Conservation (phyloP, 805 yeast genomes). For the Pichia phayaonensis region DNA sequence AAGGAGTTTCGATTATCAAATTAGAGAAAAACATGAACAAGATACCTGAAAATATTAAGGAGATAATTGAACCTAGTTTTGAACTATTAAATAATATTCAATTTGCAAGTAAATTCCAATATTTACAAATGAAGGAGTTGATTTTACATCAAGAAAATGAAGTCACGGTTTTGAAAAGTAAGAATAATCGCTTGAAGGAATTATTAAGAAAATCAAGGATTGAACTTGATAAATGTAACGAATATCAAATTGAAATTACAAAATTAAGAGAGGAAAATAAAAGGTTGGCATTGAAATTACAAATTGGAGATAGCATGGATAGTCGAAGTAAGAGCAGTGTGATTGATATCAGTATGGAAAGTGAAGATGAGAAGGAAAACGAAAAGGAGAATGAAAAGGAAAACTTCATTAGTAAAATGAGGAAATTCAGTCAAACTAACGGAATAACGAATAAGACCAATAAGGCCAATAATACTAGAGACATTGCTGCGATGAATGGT, state of each 20-base stretch:
- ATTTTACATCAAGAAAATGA: neutral
- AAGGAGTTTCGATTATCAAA: conserved; percentile 1
- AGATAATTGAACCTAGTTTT: conserved; percentile 4
- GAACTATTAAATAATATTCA: conserved; percentile 2
- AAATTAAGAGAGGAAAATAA: conserved; percentile 1
- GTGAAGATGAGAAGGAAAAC: neutral
- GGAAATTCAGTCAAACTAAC: neutral
- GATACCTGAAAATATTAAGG: neutral
- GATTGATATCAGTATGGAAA: neutral
- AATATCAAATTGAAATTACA: conserved; percentile 1
- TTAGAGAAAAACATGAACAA: neutral
- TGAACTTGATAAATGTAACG: conserved; percentile 6
- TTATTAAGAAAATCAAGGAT: conserved; percentile 4
- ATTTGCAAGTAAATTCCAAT: conserved; percentile 3
- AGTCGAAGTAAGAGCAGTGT: neutral
- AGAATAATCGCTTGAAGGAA: conserved; percentile 3
- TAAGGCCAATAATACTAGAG: too few relatives aligned
- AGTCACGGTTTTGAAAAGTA: neutral
- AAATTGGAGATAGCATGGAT: neutral
- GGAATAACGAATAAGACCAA: neutral
- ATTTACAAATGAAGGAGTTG: neutral
- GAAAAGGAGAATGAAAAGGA: neutral
- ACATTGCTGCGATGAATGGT: neutral
- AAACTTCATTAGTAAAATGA: conserved; percentile 2
- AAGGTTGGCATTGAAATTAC: neutral